phyloP scores from a whole-genome alignment of 2,329 filamentous ascomycete species.

The Sporothrix euskadiensis region DNA sequence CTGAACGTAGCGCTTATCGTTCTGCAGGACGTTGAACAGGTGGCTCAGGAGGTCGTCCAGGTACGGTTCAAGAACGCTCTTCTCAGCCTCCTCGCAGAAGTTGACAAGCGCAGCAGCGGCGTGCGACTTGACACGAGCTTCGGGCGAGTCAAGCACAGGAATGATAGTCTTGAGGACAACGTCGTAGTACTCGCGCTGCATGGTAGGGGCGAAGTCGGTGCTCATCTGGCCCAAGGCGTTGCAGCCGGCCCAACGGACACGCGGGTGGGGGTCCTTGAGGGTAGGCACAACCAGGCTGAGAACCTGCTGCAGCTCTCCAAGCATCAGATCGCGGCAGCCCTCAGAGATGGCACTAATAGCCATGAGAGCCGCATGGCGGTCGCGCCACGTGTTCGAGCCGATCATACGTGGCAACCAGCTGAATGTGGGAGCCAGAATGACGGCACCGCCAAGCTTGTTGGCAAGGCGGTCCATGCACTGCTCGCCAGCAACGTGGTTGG shows the following conservation, averaged over 20 bases:
- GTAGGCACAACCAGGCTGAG: slow-evolving; percentile 92
- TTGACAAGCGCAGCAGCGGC: slow-evolving; percentile 97
- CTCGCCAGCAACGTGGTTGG: slow-evolving; percentile 96
- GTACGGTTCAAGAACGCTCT: slow-evolving; percentile 86
- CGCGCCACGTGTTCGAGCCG: slow-evolving; percentile 89
- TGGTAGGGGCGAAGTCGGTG: slow-evolving; percentile 95
- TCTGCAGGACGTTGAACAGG: slow-evolving; percentile 83
- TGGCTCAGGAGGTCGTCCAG: slow-evolving; percentile 83
- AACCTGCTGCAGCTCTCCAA: slow-evolving; percentile 90
- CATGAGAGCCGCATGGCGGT: slow-evolving; percentile 96
- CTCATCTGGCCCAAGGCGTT: slow-evolving; percentile 99
- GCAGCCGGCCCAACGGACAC: slow-evolving; percentile 95
- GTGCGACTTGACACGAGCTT: slow-evolving; percentile 93
- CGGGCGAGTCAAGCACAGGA: slow-evolving; percentile 83
- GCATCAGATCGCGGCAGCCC: slow-evolving; percentile 93
- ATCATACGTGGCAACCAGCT: slow-evolving; percentile 98
- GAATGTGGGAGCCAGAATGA: slow-evolving; percentile 91
- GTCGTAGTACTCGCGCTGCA: slow-evolving; percentile 95
- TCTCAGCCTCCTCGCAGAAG: slow-evolving; percentile 98
- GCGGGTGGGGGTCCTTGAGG: slow-evolving; percentile 83
- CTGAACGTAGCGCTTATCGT: slow-evolving; percentile 92
- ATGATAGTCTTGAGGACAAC: slow-evolving; percentile 87
- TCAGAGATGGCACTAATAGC: slow-evolving; percentile 98
- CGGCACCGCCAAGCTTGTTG: slow-evolving; percentile 93
- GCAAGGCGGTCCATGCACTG: slow-evolving; percentile 97